Evolutionary conservation across 2,329 filamentous ascomycete genomes (phyloP).

Genomic region (Dactylellina haptotyla): DNA sequence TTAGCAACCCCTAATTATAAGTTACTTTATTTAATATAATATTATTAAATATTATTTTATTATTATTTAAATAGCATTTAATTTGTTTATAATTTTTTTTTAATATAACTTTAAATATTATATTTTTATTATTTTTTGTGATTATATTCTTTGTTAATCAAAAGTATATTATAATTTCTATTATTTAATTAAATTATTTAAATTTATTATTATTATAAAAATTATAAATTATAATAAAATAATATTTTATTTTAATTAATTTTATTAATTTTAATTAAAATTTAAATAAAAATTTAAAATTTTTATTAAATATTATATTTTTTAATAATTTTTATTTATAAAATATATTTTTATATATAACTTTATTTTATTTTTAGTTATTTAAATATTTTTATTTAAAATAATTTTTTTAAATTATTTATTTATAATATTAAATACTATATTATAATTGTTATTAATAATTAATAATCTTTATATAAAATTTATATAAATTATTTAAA

Average conservation of each 20-base stretch:
- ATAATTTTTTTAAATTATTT: conserved; percentile 18
- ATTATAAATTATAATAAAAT: conserved; percentile 5
- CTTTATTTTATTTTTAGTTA: background rate
- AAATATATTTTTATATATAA: background rate
- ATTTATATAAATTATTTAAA: conserved; percentile 4
- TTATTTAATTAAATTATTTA: background rate
- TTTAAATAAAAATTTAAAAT: background rate
- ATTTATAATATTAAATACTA: background rate
- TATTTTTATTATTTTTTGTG: background rate
- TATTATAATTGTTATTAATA: conserved; percentile 1
- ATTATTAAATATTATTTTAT: background rate
- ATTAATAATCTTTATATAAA: background rate
- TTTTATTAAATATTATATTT: conserved; percentile 3
- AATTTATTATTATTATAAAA: background rate
- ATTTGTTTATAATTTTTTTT: background rate
- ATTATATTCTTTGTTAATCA: background rate
- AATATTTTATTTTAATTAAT: background rate
- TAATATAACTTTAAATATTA: background rate
- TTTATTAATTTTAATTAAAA: background rate
- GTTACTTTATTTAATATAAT: conserved; percentile 1
- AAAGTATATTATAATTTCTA: background rate
- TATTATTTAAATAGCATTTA: conserved; percentile 6
- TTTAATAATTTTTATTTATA: conserved; percentile 8
- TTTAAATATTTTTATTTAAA: conserved; percentile 5
- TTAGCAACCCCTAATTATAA: too few relatives aligned